Percentiles rank a stretch among this genome's conserved stretches.
Conservation (phyloP, 2,329 filamentous ascomycete species). For the Epichloe sibirici region DNA sequence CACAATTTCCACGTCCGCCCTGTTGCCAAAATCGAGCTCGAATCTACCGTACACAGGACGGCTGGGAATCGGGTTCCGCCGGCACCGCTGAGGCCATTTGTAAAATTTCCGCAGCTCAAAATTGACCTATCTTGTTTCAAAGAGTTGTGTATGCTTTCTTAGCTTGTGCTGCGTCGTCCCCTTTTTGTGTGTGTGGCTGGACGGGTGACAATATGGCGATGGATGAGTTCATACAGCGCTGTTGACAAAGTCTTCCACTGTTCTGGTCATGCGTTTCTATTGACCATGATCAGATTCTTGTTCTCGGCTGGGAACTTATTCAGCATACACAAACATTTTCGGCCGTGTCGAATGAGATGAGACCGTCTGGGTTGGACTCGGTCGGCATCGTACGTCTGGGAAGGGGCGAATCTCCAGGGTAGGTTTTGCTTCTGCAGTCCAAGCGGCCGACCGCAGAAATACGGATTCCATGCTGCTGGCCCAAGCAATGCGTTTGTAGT, state of each 20-base stretch:
- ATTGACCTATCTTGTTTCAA: conserved; percentile 11
- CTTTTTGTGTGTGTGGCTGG: neutral
- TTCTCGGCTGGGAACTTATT: too few species aligned
- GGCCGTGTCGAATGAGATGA: conserved; percentile 35
- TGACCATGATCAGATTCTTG: too few species aligned
- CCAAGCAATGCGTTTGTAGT: too few species aligned
- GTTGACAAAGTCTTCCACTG: conserved; percentile 17
- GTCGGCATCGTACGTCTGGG: conserved; percentile 24
- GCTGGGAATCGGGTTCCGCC: conserved; percentile 22
- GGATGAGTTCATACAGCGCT: conserved; percentile 15
- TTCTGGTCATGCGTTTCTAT: conserved; percentile 28
- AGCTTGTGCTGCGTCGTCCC: neutral
- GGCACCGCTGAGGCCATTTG: conserved; percentile 23
- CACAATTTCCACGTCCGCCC: conserved; percentile 28
- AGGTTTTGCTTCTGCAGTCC: conserved; percentile 13
- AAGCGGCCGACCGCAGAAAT: conserved; percentile 14
- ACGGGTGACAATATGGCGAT: neutral
- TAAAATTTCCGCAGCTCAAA: conserved; percentile 20
- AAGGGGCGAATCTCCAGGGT: conserved; percentile 22
- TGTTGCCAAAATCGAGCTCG: conserved; percentile 33
- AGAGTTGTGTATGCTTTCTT: too few species aligned
- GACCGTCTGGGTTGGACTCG: conserved; percentile 25
- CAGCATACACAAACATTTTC: conserved; percentile 25
- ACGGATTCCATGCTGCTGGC: conserved; percentile 3
- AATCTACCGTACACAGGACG: conserved; percentile 37